Conservation (phyloP, 2,329 filamentous ascomycete genomes). For the Cryphonectria japonica region DNA sequence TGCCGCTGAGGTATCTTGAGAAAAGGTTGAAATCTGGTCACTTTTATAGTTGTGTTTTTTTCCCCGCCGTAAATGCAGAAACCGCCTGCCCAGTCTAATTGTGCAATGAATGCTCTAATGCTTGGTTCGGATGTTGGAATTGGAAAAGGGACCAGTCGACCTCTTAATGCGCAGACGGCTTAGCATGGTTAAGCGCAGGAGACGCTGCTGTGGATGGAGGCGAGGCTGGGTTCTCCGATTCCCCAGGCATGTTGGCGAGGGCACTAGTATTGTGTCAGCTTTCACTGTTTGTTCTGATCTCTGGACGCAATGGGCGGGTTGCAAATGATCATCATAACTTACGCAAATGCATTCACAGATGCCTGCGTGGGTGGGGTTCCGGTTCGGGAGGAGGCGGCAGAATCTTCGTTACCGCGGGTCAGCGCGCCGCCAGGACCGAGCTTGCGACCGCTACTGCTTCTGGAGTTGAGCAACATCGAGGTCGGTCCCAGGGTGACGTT, state of each 20-base stretch:
- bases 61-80: conserved; percentile 53
- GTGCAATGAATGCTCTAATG: conserved; percentile 49
- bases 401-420: conserved; percentile 78
- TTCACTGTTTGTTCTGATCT: background rate
- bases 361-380: conserved; percentile 75
- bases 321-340: conserved; percentile 43
- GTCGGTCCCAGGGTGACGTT: conserved; percentile 76
- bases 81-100: conserved; percentile 54
- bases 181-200: conserved; percentile 66
- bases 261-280: conserved; percentile 49
- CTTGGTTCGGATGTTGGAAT: conserved; percentile 41
- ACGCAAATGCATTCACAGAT: conserved; percentile 88
- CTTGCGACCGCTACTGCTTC: conserved; percentile 86
- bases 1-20: conserved; percentile 55
- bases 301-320: background rate
- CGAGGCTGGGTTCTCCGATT: conserved; percentile 66
- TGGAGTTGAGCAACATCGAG: conserved; percentile 78
- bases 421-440: conserved; percentile 76
- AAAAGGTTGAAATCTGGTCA: conserved; percentile 43
- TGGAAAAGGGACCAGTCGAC: conserved; percentile 46
- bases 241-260: conserved; percentile 58
- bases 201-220: conserved; percentile 72
- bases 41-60: conserved; percentile 53
- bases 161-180: conserved; percentile 57
- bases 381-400: conserved; percentile 83